phyloP scores from a whole-genome alignment of 164 flowering plant species.

The Aristolochia californica region DNA sequence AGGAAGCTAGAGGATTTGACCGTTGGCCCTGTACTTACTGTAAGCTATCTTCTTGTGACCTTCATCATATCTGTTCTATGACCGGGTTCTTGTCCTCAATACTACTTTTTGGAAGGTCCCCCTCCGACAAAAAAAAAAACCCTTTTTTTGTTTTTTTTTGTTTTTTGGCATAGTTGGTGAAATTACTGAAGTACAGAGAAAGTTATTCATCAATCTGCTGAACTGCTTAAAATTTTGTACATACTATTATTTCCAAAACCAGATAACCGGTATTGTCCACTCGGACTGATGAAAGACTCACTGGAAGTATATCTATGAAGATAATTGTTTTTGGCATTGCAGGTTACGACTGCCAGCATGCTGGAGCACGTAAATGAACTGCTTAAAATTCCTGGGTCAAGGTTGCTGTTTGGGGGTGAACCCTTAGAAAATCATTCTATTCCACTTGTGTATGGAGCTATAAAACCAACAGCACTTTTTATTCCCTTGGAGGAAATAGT shows the following conservation, averaged over 20 bases:
- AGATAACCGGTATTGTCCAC: too few relatives aligned
- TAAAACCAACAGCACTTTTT: conserved; percentile 84
- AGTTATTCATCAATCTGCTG: too few relatives aligned
- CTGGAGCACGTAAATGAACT: conserved; percentile 64
- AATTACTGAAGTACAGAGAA: too few relatives aligned
- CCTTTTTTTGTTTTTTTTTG: too few relatives aligned
- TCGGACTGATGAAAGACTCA: too few relatives aligned
- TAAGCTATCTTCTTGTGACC: conserved; percentile 27
- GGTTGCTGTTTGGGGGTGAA: conserved; percentile 85
- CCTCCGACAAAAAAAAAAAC: too few relatives aligned
- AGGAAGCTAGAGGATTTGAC: conserved; percentile 87
- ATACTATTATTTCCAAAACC: too few relatives aligned
- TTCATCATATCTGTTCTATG: too few relatives aligned
- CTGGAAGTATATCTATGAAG: not conserved
- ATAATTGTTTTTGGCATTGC: conserved; percentile 8
- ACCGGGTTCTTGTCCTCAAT: too few relatives aligned
- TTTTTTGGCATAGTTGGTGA: too few relatives aligned
- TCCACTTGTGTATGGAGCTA: conserved; percentile 80
- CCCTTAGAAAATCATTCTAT: conserved; percentile 74
- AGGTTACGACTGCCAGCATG: conserved; percentile 85
- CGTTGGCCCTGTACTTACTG: conserved; percentile 91
- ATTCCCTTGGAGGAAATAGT: conserved; percentile 83
- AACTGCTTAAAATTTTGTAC: too few relatives aligned
- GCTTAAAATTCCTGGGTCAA: conserved; percentile 79
- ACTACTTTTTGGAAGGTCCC: too few relatives aligned